Evolutionary conservation across 352 stramenopile genomes (phyloP), one percentile per base, ranked within the genome.

Genomic region (Globisporangium solare): DNA sequence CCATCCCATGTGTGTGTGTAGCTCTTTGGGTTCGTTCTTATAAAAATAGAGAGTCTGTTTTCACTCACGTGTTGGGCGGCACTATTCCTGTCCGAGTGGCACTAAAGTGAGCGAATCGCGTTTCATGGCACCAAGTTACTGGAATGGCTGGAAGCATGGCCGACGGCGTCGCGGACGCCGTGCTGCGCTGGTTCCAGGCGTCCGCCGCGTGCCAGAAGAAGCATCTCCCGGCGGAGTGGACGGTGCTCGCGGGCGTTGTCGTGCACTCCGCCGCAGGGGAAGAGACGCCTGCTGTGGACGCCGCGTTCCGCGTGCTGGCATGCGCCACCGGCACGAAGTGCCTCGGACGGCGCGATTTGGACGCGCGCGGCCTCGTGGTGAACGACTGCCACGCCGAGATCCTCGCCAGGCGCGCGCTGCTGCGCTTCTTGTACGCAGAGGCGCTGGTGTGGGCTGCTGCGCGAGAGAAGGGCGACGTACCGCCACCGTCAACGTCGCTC

Each of bases 311-410:
- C 18, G 79, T 93, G 2, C 27, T 94, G 37, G 56, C 73, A 39
- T 60, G 56, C 11, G 82, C 73, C 17, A 88, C 85, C 0, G 85
- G 85, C 56, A 93, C 74, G 58, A 94, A 94, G 57, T 94, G 85
- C 46, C 71, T 94, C n/a, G 84, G 82, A 2, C 53, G 66, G 42
- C 73, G 79, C 54, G 75, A 88, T 54, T 63, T 94, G 46, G 68
- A 85, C 58, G 61, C 54, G 13, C 60, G 92, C 37, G 89, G 88
- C 20, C 78, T 88, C 51, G 74, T 97, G 32, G 67, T 98, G 8
- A 91, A 96, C 70, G 94, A 98, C 74, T 95, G 76, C 47, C 94
- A 98, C 69, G 94, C 94, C 21, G 94, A 98, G 79, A 75, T 97
- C 35, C 62, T 98, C 35, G 79, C 88, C 4, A 72, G 88, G 50